Conservation (phyloP, 202 grass and related monocot genomes). For the Zoysia matrella region DNA sequence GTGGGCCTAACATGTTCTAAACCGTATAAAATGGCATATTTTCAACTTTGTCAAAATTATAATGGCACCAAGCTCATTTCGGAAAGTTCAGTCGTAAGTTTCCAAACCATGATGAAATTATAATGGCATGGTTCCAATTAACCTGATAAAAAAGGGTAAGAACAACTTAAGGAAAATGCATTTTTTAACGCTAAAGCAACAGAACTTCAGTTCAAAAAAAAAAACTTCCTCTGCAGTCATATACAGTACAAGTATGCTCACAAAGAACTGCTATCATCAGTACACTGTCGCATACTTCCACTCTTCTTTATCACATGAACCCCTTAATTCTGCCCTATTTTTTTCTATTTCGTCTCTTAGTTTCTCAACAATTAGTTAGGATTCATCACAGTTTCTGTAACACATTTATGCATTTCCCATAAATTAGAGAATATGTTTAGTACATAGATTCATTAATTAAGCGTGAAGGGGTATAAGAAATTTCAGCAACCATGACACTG, state of each 20-base stretch:
- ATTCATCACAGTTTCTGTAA: not conserved
- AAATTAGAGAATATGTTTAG: slow-evolving; percentile 11
- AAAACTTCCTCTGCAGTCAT: not conserved
- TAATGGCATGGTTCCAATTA: no score
- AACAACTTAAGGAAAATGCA: not conserved
- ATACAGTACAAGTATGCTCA: not conserved
- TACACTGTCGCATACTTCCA: no score
- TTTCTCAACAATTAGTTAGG: slow-evolving; percentile 5
- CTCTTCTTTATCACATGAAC: no score
- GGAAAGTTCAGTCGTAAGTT: no score
- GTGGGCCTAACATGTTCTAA: no score
- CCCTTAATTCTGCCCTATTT: no score
- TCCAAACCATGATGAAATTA: no score
- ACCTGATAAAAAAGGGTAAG: not conserved
- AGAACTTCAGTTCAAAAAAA: not conserved
- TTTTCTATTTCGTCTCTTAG: not conserved
- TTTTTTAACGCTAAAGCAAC: not conserved
- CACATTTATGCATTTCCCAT: not conserved
- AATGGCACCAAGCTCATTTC: no score
- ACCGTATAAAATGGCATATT: no score
- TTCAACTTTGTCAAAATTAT: no score
- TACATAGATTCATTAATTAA: not conserved
- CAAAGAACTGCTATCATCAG: not conserved
- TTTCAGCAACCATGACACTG: not conserved
- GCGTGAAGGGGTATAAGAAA: not conserved